Conservation (phyloP, 2,329 filamentous ascomycete genomes). For the Aspergillus pseudotamarii region DNA sequence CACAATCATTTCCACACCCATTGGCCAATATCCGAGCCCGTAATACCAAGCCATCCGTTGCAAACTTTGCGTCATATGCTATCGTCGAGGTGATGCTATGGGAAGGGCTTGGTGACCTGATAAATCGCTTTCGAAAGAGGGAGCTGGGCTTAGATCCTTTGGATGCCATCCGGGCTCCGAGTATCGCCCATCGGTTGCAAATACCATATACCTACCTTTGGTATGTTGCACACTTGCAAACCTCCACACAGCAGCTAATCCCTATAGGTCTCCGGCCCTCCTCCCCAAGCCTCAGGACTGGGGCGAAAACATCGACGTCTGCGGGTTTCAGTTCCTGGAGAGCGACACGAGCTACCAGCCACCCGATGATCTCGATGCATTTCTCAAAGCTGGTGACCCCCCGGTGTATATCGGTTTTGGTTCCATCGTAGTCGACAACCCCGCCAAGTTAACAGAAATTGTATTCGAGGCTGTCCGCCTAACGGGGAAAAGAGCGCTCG, state of each 20-base stretch:
- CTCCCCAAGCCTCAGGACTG: constrained; percentile 81
- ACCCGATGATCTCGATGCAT: constrained; percentile 64
- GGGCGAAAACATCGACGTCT: constrained; percentile 70
- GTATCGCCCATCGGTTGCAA: constrained; percentile 72
- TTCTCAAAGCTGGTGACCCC: constrained; percentile 68
- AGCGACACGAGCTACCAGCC: constrained; percentile 68
- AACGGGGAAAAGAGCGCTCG: constrained; percentile 73
- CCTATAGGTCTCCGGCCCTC: constrained; percentile 65
- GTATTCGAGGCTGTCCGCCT: constrained; percentile 72
- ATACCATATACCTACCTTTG: constrained; percentile 92
- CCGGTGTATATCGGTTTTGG: constrained; percentile 84
- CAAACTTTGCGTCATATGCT: constrained; percentile 81
- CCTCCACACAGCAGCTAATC: constrained; percentile 11
- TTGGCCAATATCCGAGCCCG: constrained; percentile 78
- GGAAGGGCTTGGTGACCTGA: constrained; percentile 88
- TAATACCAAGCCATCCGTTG: constrained; percentile 74
- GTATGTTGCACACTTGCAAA: constrained; percentile 40
- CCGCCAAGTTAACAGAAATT: constrained; percentile 68
- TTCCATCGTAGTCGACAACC: constrained; percentile 79
- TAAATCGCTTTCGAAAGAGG: constrained; percentile 81
- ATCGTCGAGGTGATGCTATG: constrained; percentile 90
- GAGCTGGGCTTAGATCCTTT: constrained; percentile 75
- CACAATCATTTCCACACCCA: constrained; percentile 82
- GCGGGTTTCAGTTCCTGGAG: constrained; percentile 76
- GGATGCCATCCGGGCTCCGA: constrained; percentile 80